Conservation (phyloP, 2,329 filamentous ascomycete genomes). For the Cercospora sp. region DNA sequence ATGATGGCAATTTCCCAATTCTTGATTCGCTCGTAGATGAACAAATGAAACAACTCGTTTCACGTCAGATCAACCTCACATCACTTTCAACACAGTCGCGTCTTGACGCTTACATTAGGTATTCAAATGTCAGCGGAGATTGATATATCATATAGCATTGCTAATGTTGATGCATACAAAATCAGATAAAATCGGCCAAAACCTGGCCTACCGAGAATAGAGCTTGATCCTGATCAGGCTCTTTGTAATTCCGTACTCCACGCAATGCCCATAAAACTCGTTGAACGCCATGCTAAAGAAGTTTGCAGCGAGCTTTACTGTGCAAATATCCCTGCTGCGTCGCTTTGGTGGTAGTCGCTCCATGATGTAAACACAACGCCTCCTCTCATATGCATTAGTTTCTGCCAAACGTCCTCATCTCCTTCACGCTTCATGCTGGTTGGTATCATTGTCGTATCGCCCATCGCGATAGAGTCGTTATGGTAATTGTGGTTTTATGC, state of each 20-base stretch:
- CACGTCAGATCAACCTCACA: not conserved
- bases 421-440: not conserved
- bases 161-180: not conserved
- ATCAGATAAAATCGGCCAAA: not conserved
- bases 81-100: not conserved
- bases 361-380: constrained; percentile 1
- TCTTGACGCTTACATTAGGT: not conserved
- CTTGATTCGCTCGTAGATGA: not conserved
- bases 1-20: not conserved
- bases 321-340: constrained; percentile 1
- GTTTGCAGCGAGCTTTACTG: constrained; percentile 6
- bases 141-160: not conserved
- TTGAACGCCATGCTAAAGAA: constrained; percentile 19
- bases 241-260: not conserved
- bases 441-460: not conserved
- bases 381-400: constrained; percentile 4
- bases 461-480: not conserved
- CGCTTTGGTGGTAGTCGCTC: constrained; percentile 3
- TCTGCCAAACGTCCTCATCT: not conserved
- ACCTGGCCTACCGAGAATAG: not conserved
- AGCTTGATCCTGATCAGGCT: not conserved
- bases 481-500: constrained; percentile 12
- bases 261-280: not conserved
- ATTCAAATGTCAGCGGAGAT: not conserved
- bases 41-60: not conserved